Conservation (phyloP, 2,329 filamentous ascomycete genomes). For the Raffaelea ambrosiae region DNA sequence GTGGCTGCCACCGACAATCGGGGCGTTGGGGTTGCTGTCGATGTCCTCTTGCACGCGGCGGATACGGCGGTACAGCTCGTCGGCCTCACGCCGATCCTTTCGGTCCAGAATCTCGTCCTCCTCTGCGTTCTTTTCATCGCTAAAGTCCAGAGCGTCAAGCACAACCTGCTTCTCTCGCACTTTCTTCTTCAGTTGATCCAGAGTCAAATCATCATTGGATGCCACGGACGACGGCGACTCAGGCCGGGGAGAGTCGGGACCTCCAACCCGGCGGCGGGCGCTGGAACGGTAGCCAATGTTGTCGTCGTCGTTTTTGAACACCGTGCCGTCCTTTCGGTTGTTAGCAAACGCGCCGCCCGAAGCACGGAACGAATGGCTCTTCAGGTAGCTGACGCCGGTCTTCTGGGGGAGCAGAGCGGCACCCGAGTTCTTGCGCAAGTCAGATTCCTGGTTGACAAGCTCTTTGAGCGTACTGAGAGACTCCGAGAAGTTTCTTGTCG, state of each 20-base stretch:
- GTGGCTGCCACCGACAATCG: constrained; percentile 55
- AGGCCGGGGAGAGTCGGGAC: constrained; percentile 64
- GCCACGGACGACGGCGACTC: constrained; percentile 60
- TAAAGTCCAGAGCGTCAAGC: constrained; percentile 92
- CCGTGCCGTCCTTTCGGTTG: constrained; percentile 84
- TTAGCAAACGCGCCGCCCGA: constrained; percentile 45
- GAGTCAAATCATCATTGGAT: constrained; percentile 70
- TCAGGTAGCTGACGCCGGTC: constrained; percentile 97
- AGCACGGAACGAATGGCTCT: constrained; percentile 83
- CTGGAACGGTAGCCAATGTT: constrained; percentile 89
- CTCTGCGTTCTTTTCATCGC: constrained; percentile 80
- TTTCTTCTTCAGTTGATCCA: constrained; percentile 87
- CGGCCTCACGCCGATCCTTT: constrained; percentile 81
- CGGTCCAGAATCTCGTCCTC: constrained; percentile 89
- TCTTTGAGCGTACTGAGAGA: constrained; percentile 91
- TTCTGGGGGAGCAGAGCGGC: constrained; percentile 88
- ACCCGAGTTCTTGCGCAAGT: constrained; percentile 79
- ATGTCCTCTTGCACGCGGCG: constrained; percentile 91
- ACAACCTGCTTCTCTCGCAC: constrained; percentile 91
- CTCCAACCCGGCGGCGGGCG: constrained; percentile 71
- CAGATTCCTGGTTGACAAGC: constrained; percentile 80
- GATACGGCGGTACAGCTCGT: constrained; percentile 89
- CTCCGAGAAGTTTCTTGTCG: constrained; percentile 84
- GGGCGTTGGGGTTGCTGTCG: constrained; percentile 76
- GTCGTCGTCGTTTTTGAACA: constrained; percentile 95